Evolutionary conservation across 2,329 filamentous ascomycete genomes (phyloP).

Genomic region (Pseudocercospora vitis): DNA sequence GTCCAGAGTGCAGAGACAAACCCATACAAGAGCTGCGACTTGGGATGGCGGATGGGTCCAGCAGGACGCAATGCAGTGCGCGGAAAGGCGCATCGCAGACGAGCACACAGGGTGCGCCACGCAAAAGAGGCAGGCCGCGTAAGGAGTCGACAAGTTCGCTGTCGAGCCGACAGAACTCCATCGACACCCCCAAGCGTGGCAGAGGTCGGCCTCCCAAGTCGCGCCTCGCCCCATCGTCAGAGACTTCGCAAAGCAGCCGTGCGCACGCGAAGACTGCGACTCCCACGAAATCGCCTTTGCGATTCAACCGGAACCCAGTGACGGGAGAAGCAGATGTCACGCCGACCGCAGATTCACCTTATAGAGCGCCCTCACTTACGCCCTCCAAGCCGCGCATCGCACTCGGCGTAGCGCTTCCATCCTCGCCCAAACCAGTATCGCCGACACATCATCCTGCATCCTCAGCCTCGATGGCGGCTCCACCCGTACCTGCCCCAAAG

Average conservation of each 20-base stretch:
- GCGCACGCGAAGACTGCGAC: not conserved
- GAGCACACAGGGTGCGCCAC: not conserved
- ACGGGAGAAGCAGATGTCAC: conserved; percentile 17
- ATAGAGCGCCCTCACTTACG: conserved; percentile 11
- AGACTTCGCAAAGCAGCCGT: not conserved
- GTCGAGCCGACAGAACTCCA: conserved; percentile 10
- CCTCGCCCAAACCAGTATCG: conserved; percentile 10
- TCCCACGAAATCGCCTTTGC: conserved; percentile 5
- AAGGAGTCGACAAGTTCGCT: conserved; percentile 1
- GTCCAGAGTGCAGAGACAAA: conserved; percentile 18
- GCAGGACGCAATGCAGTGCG: not conserved
- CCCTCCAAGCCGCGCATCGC: conserved; percentile 16
- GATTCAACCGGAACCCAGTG: conserved; percentile 17
- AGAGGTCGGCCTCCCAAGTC: conserved; percentile 4
- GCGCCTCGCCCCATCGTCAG: not conserved
- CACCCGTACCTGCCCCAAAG: conserved; percentile 10
- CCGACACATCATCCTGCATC: not conserved
- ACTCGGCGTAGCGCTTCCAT: conserved; percentile 8
- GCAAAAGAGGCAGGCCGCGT: conserved; percentile 4
- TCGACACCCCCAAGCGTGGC: conserved; percentile 9
- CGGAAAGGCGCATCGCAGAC: not conserved
- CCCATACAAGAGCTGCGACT: not conserved
- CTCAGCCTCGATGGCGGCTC: conserved; percentile 6
- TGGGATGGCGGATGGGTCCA: not conserved
- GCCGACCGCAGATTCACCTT: conserved; percentile 21